Base-by-base conservation (phyloP, 495 filamentous ascomycete genomes). In the Lophium mytilinum region DNA sequence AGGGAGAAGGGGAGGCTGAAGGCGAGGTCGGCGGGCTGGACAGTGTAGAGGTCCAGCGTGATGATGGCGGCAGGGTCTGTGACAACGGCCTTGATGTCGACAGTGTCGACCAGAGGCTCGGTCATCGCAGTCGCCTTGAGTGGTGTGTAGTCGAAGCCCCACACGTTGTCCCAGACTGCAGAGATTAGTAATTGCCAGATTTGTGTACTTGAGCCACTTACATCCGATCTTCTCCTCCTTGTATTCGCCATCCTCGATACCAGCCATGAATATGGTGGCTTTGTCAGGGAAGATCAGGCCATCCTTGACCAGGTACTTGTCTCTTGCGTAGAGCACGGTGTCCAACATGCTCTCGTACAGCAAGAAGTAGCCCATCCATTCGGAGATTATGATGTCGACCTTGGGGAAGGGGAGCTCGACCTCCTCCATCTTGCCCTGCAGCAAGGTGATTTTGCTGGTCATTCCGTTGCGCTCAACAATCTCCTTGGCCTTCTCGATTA, bases 311-410 rank as follows among this genome's bases (percentile, higher is more conserved):
- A 99, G 85, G 75, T 97, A 99, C 56, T 76, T 81, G 78, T 99
- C 92, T 64, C 93, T 83, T 17, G 93, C 93, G 69, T 87, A 95
- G 40, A 99, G 82, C 12, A 99, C 94, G 37, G 88, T 94, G 58
- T 95, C 92, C 56, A 99, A 75, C 93, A 99, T 99, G 75, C 86
- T 88, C 79, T 99, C 93, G 75, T 96, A 99, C 41, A 97, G 82
- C 45, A 99, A 81, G 75, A 93, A 95, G 76, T 99, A 99, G 45
- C 93, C 93, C 93, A 99, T 99, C 93, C 93, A 99, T 75, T 99
- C 93, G 34, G 89, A 95, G 58, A 99, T 89, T 74, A 99, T 99
- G 67, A 99, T 92, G 71, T 99, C 93, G 63, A 99, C 94, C 67
- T 95, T 83, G 34, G 80, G 76, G 62, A 91, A 91, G 19, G 94